phyloP scores from a whole-genome alignment of 2,329 filamentous ascomycete genomes.

The Orbilia blumenaviensis region DNA sequence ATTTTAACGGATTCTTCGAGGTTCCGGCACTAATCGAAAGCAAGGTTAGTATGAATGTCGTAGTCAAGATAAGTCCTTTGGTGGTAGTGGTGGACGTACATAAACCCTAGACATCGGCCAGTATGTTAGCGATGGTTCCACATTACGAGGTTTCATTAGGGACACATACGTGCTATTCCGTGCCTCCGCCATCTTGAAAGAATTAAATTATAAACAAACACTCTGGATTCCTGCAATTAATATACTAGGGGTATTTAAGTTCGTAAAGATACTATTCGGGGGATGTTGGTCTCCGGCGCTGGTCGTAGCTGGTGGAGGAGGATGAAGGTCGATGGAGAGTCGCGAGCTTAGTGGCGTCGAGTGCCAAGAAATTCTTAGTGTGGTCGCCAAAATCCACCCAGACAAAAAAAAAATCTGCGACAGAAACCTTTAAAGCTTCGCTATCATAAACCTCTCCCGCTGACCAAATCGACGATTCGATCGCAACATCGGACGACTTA shows the following conservation, averaged over 20 bases:
- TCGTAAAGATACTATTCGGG: constrained; percentile 24
- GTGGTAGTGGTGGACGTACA: constrained; percentile 36
- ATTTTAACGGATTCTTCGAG: constrained; percentile 92
- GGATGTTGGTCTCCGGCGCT: not conserved
- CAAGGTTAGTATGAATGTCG: constrained; percentile 57
- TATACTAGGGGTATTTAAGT: not conserved
- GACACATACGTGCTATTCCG: constrained; percentile 41
- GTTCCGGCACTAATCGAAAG: constrained; percentile 69
- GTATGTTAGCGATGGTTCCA: constrained; percentile 26
- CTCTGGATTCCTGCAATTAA: not conserved
- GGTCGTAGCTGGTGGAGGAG: constrained; percentile 14
- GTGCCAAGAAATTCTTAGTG: constrained; percentile 49
- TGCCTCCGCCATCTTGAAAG: constrained; percentile 39
- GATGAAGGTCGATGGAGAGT: constrained; percentile 6
- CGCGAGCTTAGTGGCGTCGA: constrained; percentile 20
- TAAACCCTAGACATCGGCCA: constrained; percentile 51
- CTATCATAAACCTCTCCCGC: not conserved
- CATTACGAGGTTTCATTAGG: not conserved
- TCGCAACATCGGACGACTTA: not conserved
- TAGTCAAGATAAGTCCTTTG: not conserved
- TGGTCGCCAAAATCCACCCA: constrained; percentile 19
- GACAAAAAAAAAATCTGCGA: constrained; percentile 49
- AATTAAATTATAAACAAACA: not conserved
- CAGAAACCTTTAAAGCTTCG: constrained; percentile 1
- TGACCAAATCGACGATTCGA: not conserved